Conservation (phyloP, 257 asterid species). For the Solanum sejunctum region DNA sequence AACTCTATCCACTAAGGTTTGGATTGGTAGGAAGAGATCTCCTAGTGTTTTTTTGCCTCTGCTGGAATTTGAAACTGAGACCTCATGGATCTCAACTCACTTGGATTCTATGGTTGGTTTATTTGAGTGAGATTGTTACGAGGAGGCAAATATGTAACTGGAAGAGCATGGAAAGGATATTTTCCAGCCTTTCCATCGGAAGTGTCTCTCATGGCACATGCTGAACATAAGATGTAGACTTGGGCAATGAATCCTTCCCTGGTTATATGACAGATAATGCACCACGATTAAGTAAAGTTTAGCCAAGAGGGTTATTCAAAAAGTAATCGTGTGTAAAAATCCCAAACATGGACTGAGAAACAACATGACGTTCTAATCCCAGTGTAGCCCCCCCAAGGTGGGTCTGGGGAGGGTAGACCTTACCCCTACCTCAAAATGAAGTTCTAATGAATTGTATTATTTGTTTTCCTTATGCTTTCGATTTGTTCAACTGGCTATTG, state of each 20-base stretch:
- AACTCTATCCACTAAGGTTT: background rate
- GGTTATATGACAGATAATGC: background rate
- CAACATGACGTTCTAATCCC: background rate
- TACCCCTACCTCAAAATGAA: background rate
- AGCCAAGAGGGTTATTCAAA: background rate
- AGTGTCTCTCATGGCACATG: background rate
- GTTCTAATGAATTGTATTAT: background rate
- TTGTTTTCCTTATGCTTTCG: background rate
- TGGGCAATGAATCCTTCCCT: background rate
- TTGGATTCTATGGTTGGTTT: background rate
- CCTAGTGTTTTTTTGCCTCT: background rate
- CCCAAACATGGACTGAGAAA: background rate
- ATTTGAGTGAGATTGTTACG: background rate
- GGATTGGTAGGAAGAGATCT: background rate
- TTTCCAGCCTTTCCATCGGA: background rate
- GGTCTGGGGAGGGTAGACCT: too few species aligned
- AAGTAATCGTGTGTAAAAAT: background rate
- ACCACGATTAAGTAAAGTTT: background rate
- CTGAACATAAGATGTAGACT: background rate
- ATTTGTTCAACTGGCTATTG: background rate
- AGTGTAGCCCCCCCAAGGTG: too few species aligned
- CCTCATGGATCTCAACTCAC: background rate
- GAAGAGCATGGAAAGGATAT: background rate
- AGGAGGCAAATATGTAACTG: background rate
- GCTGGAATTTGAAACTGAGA: background rate